phyloP scores from a whole-genome alignment of 495 filamentous ascomycete species.

The Penicillium ochrochloron region DNA sequence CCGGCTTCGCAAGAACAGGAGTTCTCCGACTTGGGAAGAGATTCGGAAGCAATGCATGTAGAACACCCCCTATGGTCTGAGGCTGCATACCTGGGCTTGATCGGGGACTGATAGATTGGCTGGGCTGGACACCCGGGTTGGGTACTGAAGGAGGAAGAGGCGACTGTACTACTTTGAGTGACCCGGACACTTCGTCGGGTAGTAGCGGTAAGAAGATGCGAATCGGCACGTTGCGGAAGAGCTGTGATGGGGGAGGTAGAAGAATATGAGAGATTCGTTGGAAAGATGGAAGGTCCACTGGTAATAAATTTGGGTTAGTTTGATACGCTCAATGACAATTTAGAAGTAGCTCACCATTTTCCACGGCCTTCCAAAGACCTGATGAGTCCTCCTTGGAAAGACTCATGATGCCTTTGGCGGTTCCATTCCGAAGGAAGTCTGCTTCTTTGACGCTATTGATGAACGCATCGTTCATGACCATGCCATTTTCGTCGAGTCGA shows the following conservation, averaged over 20 bases:
- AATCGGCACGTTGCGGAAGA: conserved; percentile 80
- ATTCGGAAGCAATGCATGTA: conserved; percentile 76
- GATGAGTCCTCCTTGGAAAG: conserved; percentile 87
- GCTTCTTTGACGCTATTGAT: conserved; percentile 96
- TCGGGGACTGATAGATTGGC: conserved; percentile 33
- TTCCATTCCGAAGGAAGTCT: conserved; percentile 89
- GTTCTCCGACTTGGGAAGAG: conserved; percentile 88
- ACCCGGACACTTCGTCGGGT: conserved; percentile 44
- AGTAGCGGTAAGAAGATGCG: conserved; percentile 86
- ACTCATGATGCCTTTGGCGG: conserved; percentile 90
- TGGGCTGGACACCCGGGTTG: conserved; percentile 29
- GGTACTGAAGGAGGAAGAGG: conserved; percentile 59
- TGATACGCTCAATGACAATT: neutral
- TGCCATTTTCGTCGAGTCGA: conserved; percentile 62
- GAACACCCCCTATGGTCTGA: conserved; percentile 80
- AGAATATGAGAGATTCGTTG: conserved; percentile 76
- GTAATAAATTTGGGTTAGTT: conserved; percentile 1
- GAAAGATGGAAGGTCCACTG: conserved; percentile 76
- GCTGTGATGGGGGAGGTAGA: conserved; percentile 71
- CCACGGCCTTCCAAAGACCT: conserved; percentile 81
- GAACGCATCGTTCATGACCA: conserved; percentile 77
- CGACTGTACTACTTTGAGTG: conserved; percentile 72
- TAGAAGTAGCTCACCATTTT: conserved; percentile 62
- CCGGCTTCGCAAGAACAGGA: conserved; percentile 85
- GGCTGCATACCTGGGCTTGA: conserved; percentile 50